Evolutionary conservation across 805 yeast species (phyloP).

Genomic region (Saitoella complicata): DNA sequence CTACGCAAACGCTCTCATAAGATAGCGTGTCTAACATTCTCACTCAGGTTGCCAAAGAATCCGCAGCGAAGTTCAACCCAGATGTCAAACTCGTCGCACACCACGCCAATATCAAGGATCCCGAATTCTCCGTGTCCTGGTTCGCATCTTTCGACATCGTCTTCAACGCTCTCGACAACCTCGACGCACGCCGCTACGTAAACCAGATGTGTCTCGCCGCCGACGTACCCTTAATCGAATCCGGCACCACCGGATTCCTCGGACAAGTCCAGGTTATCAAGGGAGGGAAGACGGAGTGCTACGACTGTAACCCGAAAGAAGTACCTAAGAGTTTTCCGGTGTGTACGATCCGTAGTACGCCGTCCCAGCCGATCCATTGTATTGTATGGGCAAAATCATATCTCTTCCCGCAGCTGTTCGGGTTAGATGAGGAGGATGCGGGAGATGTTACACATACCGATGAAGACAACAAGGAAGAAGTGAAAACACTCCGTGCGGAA

Average conservation of each 20-base stretch:
- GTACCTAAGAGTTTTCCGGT: constrained; percentile 88
- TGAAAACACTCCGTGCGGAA: constrained; percentile 5
- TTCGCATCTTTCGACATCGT: constrained; percentile 58
- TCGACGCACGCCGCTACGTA: constrained; percentile 77
- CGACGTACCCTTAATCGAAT: constrained; percentile 65
- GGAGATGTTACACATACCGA: constrained; percentile 37
- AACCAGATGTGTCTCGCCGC: constrained; percentile 66
- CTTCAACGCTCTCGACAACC: constrained; percentile 85
- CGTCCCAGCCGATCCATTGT: constrained; percentile 90
- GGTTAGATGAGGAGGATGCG: constrained; percentile 29
- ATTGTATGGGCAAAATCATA: constrained; percentile 96
- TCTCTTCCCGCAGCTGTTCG: constrained; percentile 63
- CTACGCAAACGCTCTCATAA: too few species aligned
- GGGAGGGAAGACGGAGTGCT: constrained; percentile 62
- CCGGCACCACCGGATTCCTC: constrained; percentile 87
- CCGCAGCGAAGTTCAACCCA: constrained; percentile 57
- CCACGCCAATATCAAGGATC: constrained; percentile 78
- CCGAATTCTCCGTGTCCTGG: constrained; percentile 62
- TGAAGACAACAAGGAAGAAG: constrained; percentile 14
- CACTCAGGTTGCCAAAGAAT: constrained; percentile 46
- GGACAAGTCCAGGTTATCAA: constrained; percentile 90
- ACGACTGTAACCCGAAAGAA: constrained; percentile 75
- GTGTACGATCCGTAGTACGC: constrained; percentile 92
- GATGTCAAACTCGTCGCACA: constrained; percentile 59
- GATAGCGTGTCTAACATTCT: not conserved